Base-by-base conservation (phyloP, 768 basidiomycete species). In the Pulveroboletus sp. region DNA sequence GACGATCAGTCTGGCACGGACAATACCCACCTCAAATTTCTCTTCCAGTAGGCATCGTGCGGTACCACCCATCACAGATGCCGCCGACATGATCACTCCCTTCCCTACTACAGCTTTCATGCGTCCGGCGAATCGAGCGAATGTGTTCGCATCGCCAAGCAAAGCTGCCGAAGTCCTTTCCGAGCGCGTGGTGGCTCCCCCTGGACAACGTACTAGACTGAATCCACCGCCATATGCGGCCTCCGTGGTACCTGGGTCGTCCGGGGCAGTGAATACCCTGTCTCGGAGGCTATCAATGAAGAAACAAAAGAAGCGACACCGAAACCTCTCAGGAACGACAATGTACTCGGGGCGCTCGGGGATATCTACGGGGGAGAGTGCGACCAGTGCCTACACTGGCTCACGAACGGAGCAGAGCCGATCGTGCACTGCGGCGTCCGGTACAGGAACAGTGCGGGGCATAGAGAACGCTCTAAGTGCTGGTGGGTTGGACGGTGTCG, bases 181-280 rank as follows among this genome's bases (percentile, higher is more conserved):
- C 6, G 54, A 55, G 40, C 45, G 39, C 2, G 43, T 27, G 3
- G n/a, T 24, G 18, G 27, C 53, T 27, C 33, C 55, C 0, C 35
- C 55, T 5, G 49, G 39, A 28, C 54, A 30, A 31, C 57, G 60
- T 8, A 24, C 30, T 9, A 56, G 66, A 1, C 39, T 67, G 48
- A 67, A 67, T 37, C 66, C 67, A 14, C 66, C 67, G 3, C 51
- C 66, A 6, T 67, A 67, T 35, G 50, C 58, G 26, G 47, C 50
- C 10, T 44, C 56, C 1, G 28, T 11, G 6, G 52, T 39, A 10
- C 26, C 36, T 6, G 27, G 36, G 12, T 2, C 47, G 5, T 47
- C 49, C 21, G 32, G 1, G 24, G 37, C 8, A 24, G 26, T 15
- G 15, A 24, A 4, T 10, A 14, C 32, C 6, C 26, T n/a, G 30